Evolutionary conservation across 2,329 filamentous ascomycete species (phyloP), one percentile per base, ranked within the genome.

Genomic region (Emergomyces pasteurianus): DNA sequence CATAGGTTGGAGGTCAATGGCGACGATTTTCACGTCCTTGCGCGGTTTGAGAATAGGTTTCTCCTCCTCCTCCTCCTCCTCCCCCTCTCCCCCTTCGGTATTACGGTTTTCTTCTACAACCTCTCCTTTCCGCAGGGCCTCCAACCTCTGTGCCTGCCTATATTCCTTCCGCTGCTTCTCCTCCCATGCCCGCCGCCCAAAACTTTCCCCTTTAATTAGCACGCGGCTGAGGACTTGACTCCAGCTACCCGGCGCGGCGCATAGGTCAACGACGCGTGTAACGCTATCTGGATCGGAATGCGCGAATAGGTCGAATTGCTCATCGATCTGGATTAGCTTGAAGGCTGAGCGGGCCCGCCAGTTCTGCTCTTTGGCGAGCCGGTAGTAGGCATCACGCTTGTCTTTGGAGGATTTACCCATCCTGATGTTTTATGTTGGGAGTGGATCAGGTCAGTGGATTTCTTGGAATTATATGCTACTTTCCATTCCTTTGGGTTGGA

Each of bases 331-430:
- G 14, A 99, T 85, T 28, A 99, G 84, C 76, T 99, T 99, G 80
- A 96, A 99, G 9, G 94, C 94, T 66, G 91, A 96, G 61, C 94
- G 84, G 34, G 94, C 94, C 42, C 94, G 89, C 92, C 94, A 99
- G 65, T 95, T 95, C 79, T 99, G 94, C 75, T 99, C 94, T 77
- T 99, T 99, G 21, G 94, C 94, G 9, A 99, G 88, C 59, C 94
- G 85, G 72, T 99, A 99, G 77, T 99, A 99, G 53, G 92, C 92
- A 74, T 99, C 94, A 59, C 94, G 89, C 78, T 99, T 99, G 72
- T 99, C 94, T 76, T 99, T 99, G 55, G 92, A 97, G 1, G 94
- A 96, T 74, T 97, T 97, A 1, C 92, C 92, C 92, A 96, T 95
- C 4, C 21, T 55, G 7, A 40, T 6, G 23, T 21, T 14, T 23